Percentiles rank a stretch among this genome's conserved stretches.
phyloP scores from a whole-genome alignment of 306 rosid species.

The Fragaria nilgerrensis region DNA sequence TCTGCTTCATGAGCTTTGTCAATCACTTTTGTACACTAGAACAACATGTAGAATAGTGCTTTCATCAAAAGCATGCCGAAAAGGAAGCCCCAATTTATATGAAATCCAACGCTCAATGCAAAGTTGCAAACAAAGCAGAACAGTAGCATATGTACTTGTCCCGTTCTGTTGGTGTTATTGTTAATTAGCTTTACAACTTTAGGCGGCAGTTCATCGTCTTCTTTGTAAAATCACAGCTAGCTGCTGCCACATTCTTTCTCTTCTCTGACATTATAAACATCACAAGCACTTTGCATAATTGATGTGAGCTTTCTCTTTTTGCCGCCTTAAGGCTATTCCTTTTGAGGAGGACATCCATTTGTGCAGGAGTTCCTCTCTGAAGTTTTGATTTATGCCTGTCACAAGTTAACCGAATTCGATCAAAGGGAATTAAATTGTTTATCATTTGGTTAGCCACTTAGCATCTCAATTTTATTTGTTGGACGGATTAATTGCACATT shows the following conservation, averaged over 20 bases:
- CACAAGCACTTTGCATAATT: not conserved
- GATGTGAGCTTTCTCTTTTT: not conserved
- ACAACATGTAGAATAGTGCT: not conserved
- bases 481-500: no score
- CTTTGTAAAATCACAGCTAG: not conserved
- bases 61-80: not conserved
- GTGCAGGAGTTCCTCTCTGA: not conserved
- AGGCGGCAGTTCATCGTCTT: not conserved
- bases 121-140: not conserved
- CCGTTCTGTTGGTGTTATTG: not conserved
- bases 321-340: not conserved
- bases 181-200: not conserved
- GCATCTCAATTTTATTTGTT: no score
- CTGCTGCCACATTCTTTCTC: not conserved
- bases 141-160: not conserved
- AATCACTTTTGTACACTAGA: not conserved
- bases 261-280: conserved; percentile 2
- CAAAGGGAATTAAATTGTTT: no score
- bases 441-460: no score
- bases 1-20: not conserved
- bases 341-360: not conserved
- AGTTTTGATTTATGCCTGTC: not conserved
- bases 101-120: not conserved
- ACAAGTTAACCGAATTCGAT: no score
- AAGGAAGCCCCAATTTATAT: not conserved